Evolutionary conservation across 116 monocot genomes (phyloP), one percentile per base, ranked within the genome.

Genomic region (Iris pallida): DNA sequence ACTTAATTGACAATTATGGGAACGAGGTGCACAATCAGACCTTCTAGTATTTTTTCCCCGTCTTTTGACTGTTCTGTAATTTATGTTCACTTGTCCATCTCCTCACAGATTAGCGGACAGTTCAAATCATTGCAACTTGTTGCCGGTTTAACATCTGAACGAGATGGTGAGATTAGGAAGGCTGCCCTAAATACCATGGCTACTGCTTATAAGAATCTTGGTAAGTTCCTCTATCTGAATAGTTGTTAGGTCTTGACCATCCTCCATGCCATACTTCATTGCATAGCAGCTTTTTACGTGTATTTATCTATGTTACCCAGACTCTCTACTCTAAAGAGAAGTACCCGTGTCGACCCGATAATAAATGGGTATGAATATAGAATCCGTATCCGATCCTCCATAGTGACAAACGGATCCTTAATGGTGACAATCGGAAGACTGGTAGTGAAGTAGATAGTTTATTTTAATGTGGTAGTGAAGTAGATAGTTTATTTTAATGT

Each of bases 91-190:
- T 46, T 69, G 42, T 66, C 73, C 20, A 47, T 43, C 53, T 61
- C 67, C 46, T 9, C 80, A 19, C 90, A 99, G 99, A 79, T 99
- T 41, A 73, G 70, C 69, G 88, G 93, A 52, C 90, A 90, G 66
- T 76, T 99, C 64, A 99, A 99, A 71, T 90, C 84, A 53, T 79
- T 99, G 82, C 93, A 90, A 83, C 75, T 81, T 60, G 99, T 99
- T 76, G 99, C 99, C 66, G 69, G 69, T 6, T 82, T 99, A 58
- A 93, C 94, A 46, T 77, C 90, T 64, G 99, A 99, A 81, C 88
- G 99, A 47, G 99, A 99, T 88, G 99, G 99, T 66, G 99, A 99
- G 80, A 80, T 91, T 45, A 88, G 99, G 74, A 99, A 99, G 68
- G 93, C 94, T 83, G 86, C 88, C 63, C 78, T 99, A 58, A 99